Percentiles rank a stretch among this genome's conserved stretches.
These are phyloP conservation scores for Boletellus sp. DNA, from an alignment of 1,284 basidiomycete genomes.

Conservation along the genomic window DNA sequence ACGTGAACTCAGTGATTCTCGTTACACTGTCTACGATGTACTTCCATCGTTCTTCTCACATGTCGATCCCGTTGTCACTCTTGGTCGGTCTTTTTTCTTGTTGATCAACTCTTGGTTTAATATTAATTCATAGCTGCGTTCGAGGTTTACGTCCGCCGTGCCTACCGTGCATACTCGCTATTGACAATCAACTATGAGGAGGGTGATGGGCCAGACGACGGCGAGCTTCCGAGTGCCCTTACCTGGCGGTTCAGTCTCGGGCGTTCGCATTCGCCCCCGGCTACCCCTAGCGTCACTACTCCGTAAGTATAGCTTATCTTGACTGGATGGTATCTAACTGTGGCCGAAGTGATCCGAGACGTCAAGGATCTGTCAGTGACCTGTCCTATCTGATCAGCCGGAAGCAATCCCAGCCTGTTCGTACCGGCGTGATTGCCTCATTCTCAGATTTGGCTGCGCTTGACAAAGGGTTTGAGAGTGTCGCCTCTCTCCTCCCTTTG, in stretches of 20 bases:
- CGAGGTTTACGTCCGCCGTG: constrained; percentile 94
- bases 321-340: constrained; percentile 18
- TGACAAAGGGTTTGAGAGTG: constrained; percentile 70
- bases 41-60: constrained; percentile 94
- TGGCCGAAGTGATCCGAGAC: constrained; percentile 37
- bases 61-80: constrained; percentile 77
- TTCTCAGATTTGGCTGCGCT: constrained; percentile 78
- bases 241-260: constrained; percentile 95
- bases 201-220: constrained; percentile 76
- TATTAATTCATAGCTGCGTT: constrained; percentile 68
- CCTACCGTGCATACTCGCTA: constrained; percentile 93
- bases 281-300: constrained; percentile 72
- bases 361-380: constrained; percentile 90
- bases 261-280: constrained; percentile 77
- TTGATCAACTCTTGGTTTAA: constrained; percentile 6
- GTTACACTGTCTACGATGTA: constrained; percentile 97
- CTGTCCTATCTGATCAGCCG: constrained; percentile 85
- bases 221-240: constrained; percentile 74
- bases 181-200: constrained; percentile 93
- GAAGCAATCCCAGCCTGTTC: constrained; percentile 81
- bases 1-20: constrained; percentile 92
- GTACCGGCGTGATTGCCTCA: constrained; percentile 86
- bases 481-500: constrained; percentile 62
- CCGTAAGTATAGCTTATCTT: constrained; percentile 43
- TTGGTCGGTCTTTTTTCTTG: constrained; percentile 49